phyloP scores from a whole-genome alignment of 352 stramenopile genomes.

The Pythium rhizo-oryzae region DNA sequence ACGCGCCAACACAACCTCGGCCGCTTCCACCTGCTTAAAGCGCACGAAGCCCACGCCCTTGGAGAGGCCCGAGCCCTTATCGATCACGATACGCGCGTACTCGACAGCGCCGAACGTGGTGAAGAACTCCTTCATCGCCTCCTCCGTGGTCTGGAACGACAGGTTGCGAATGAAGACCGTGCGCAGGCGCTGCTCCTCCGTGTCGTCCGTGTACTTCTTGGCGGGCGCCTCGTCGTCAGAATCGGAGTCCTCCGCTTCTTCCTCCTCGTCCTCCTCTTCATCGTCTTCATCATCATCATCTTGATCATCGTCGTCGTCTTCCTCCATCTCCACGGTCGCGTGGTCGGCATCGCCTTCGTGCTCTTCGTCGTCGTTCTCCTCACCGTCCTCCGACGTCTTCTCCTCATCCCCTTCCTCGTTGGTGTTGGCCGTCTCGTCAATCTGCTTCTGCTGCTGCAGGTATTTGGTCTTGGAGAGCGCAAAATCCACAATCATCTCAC shows the following conservation, averaged over 20 bases:
- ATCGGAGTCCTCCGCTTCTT: conserved; percentile 38
- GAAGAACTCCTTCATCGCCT: conserved; percentile 73
- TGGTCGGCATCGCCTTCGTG: conserved; percentile 40
- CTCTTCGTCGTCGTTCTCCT: conserved; percentile 36
- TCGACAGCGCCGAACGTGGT: conserved; percentile 72
- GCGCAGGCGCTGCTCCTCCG: conserved; percentile 75
- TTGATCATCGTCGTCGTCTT: conserved; percentile 36
- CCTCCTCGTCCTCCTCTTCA: conserved; percentile 31
- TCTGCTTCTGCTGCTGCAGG: conserved; percentile 61
- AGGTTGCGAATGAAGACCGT: conserved; percentile 87
- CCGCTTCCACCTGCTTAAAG: conserved; percentile 61
- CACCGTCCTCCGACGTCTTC: conserved; percentile 27
- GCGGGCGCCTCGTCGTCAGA: conserved; percentile 30
- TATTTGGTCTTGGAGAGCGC: conserved; percentile 82
- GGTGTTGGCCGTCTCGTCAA: conserved; percentile 35
- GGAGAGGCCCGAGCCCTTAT: conserved; percentile 77
- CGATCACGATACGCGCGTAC: conserved; percentile 81
- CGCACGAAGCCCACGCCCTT: conserved; percentile 87
- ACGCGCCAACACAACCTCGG: conserved; percentile 57
- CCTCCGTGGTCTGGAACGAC: conserved; percentile 83
- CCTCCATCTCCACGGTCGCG: conserved; percentile 39
- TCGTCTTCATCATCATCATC: conserved; percentile 54
- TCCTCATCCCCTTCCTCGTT: conserved; percentile 29
- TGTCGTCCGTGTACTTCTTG: conserved; percentile 49
- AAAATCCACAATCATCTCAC: conserved; percentile 88